Percentiles rank a stretch among this genome's conserved stretches.
Conservation (phyloP, 1,139 yeast genomes). For the Pichia sp. region DNA sequence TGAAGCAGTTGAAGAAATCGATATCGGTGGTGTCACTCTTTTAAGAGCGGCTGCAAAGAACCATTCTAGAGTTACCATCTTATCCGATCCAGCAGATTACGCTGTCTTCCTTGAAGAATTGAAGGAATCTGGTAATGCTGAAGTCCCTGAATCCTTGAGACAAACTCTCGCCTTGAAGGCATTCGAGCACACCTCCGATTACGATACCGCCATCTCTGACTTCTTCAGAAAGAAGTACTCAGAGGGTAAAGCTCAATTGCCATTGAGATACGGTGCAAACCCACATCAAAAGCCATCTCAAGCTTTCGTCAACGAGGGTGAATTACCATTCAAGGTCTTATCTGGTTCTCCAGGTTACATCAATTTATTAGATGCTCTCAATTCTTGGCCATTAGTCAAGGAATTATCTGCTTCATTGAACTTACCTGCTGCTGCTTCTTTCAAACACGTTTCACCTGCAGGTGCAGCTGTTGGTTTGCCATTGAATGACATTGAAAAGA, state of each 20-base stretch:
- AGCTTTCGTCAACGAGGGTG: constrained; percentile 79
- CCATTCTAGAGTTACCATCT: constrained; percentile 90
- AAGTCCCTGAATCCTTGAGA: constrained; percentile 65
- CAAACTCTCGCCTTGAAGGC: constrained; percentile 91
- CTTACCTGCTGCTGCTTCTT: constrained; percentile 97
- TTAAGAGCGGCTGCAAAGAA: constrained; percentile 98
- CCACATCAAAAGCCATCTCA: constrained; percentile 99
- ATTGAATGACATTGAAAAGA: constrained; percentile 82
- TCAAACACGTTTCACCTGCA: constrained; percentile 98
- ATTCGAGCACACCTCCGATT: constrained; percentile 96
- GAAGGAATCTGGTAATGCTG: constrained; percentile 35
- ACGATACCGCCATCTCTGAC: constrained; percentile 92
- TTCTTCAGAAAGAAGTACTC: constrained; percentile 96
- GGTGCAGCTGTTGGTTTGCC: constrained; percentile 98
- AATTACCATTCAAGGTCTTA: constrained; percentile 88
- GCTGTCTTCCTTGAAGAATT: constrained; percentile 80
- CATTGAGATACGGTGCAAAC: constrained; percentile 96
- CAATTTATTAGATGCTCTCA: constrained; percentile 89
- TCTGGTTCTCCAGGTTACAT: constrained; percentile 97
- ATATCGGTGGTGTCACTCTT: constrained; percentile 96
- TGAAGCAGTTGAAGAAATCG: constrained; percentile 98
- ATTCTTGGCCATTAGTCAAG: constrained; percentile 98
- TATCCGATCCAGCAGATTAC: constrained; percentile 92
- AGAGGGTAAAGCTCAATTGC: constrained; percentile 81
- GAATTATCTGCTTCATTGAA: constrained; percentile 91